Conservation (phyloP, 177 flowering plant genomes). For the Vitis hybrid region DNA sequence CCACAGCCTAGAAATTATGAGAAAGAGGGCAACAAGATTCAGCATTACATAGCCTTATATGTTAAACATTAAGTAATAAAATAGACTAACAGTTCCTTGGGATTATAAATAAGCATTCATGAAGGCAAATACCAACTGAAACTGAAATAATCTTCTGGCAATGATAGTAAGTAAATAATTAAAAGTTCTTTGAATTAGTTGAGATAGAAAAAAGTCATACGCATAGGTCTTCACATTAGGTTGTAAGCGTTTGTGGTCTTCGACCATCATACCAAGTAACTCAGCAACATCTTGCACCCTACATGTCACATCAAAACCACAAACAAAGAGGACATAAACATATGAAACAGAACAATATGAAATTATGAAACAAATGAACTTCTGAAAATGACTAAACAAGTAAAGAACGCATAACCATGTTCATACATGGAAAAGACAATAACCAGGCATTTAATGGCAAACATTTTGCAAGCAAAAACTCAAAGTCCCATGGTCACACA, state of each 20-base stretch:
- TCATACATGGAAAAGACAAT: background rate
- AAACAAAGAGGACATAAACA: background rate
- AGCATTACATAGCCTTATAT: no score
- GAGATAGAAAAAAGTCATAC: constrained; percentile 41
- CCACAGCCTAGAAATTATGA: no score
- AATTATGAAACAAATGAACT: background rate
- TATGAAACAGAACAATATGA: background rate
- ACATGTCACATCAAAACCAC: constrained; percentile 16
- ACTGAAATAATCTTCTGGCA: background rate
- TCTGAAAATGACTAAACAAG: background rate
- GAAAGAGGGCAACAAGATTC: no score
- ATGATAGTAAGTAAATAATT: background rate
- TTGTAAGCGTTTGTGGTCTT: constrained; percentile 85
- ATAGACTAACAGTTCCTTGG: no score
- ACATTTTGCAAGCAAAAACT: no score
- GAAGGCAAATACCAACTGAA: background rate
- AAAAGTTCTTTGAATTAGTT: background rate
- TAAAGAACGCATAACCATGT: no score
- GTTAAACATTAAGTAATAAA: no score
- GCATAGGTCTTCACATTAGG: constrained; percentile 91
- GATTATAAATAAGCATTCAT: no score
- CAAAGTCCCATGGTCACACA: no score
- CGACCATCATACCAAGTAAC: constrained; percentile 98
- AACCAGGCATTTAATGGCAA: background rate
- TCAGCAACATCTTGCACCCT: constrained; percentile 98